Percentiles rank a stretch among this genome's conserved stretches.
Conservation (phyloP, 108 stramenopile species). For the Fistulifera solaris region DNA sequence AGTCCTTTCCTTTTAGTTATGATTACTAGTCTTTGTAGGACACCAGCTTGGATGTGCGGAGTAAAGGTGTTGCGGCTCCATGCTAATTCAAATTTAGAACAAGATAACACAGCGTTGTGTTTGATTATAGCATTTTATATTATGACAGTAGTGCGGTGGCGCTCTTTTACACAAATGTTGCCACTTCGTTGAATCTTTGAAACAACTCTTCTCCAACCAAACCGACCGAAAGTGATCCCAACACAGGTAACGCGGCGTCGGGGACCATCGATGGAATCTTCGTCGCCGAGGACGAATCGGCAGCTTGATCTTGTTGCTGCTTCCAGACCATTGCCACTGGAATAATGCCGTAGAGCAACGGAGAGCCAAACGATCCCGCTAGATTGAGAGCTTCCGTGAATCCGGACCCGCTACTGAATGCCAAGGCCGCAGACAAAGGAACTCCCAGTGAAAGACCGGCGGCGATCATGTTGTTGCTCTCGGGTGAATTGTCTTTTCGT, state of each 20-base stretch:
- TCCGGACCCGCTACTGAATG: conserved; percentile 10
- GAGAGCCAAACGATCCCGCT: conserved; percentile 43
- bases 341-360: conserved; percentile 35
- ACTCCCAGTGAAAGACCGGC: conserved; percentile 3
- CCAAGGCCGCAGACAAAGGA: conserved; percentile 8
- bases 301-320: conserved; percentile 7
- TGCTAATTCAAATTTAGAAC: too few species aligned
- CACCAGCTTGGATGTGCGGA: too few species aligned
- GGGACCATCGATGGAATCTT: background rate
- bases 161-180: too few species aligned
- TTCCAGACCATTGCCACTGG: conserved; percentile 29
- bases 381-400: conserved; percentile 16
- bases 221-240: conserved; percentile 3
- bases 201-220: background rate
- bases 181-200: background rate
- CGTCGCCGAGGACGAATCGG: background rate
- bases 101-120: too few species aligned
- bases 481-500: background rate
- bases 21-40: too few species aligned
- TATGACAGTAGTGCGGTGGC: too few species aligned
- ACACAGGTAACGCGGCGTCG: background rate
- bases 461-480: background rate
- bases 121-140: too few species aligned
- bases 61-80: too few species aligned
- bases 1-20: too few species aligned